These are phyloP conservation scores for Isabelozyma heimii DNA, from an alignment of 805 yeast genomes.

Conservation along the genomic window DNA sequence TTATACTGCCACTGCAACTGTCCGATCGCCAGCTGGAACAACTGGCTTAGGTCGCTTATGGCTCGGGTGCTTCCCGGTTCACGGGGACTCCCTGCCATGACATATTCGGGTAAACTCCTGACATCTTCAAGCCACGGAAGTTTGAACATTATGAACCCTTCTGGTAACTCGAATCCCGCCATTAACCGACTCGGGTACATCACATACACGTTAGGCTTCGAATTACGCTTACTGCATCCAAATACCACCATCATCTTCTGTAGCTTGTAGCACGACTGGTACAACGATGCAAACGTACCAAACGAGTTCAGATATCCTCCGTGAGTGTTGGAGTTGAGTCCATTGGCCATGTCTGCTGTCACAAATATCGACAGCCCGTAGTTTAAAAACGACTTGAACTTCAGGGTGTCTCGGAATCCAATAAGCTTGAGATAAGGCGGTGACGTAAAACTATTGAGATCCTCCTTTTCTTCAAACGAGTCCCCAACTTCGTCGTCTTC, in stretches of 20 bases:
- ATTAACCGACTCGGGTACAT: conserved; percentile 50
- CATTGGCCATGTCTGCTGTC: conserved; percentile 58
- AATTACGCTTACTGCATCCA: conserved; percentile 56
- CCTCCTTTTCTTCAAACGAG: conserved; percentile 14
- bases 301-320: conserved; percentile 60
- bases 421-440: conserved; percentile 59
- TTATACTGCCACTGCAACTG: conserved; percentile 47
- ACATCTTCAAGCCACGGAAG: conserved; percentile 78
- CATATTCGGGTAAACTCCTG: conserved; percentile 56
- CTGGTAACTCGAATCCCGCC: conserved; percentile 42
- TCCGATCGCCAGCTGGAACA: conserved; percentile 22
- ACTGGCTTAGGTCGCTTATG: neutral
- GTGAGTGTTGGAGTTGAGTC: conserved; percentile 19
- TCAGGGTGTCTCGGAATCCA: conserved; percentile 57
- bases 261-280: conserved; percentile 52
- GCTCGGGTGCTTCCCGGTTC: conserved; percentile 11
- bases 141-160: conserved; percentile 69
- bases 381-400: conserved; percentile 51
- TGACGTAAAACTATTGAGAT: conserved; percentile 13
- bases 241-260: conserved; percentile 65
- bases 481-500: conserved; percentile 12
- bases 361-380: conserved; percentile 58
- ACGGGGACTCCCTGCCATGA: conserved; percentile 6
- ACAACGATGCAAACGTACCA: conserved; percentile 65
- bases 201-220: conserved; percentile 58